Evolutionary conservation across 257 asterid species (phyloP).

Genomic region (Jasminum sambac): DNA sequence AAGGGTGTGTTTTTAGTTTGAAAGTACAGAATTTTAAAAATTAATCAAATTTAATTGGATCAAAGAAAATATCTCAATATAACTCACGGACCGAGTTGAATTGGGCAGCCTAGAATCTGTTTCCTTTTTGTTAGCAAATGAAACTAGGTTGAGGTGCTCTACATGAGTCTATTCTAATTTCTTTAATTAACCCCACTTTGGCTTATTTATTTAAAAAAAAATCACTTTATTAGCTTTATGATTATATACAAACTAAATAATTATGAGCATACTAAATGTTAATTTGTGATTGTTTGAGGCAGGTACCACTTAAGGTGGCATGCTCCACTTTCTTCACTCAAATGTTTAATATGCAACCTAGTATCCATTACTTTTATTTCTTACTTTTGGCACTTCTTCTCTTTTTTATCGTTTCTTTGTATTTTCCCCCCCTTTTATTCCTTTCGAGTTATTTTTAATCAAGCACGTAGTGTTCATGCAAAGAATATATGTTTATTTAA

Average conservation of each 20-base stretch:
- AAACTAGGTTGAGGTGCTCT: conserved; percentile 20
- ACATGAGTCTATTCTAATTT: conserved; percentile 8
- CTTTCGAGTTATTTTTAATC: no score
- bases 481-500: no score
- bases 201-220: conserved; percentile 16
- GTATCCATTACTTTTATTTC: conserved; percentile 22
- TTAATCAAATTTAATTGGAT: no score
- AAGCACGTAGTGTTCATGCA: no score
- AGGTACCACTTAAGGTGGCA: conserved; percentile 57
- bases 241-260: conserved; percentile 32
- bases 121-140: conserved; percentile 13
- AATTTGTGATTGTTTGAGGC: conserved; percentile 34
- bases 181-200: conserved; percentile 17
- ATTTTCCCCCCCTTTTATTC: no score
- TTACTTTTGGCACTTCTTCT: conserved; percentile 30
- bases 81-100: no score
- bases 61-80: no score
- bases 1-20: no score
- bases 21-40: no score
- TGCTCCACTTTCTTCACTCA: conserved; percentile 59
- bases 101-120: neutral
- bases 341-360: conserved; percentile 28
- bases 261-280: conserved; percentile 14
- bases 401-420: conserved; percentile 43
- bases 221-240: conserved; percentile 31